phyloP scores from a whole-genome alignment of 345 rosid species.

The Salix viminalis region DNA sequence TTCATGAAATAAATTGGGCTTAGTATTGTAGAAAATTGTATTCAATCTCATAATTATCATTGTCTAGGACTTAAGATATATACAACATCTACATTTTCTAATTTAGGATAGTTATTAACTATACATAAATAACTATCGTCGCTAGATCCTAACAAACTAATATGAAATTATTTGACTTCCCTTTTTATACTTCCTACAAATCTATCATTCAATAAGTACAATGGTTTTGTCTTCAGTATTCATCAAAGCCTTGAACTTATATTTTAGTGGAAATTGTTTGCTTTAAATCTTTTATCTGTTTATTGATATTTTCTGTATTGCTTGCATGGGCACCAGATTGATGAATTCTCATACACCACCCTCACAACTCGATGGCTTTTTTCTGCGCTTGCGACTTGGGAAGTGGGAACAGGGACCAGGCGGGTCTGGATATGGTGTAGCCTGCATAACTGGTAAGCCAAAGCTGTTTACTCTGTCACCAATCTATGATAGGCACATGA shows the following conservation, averaged over 20 bases:
- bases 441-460: slow-evolving; percentile 59
- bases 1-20: too few species aligned
- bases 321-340: slow-evolving; percentile 44
- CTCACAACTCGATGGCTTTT: slow-evolving; percentile 62
- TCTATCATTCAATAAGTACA: too few species aligned
- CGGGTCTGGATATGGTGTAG: slow-evolving; percentile 72
- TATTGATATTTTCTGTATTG: background rate
- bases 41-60: too few species aligned
- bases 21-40: too few species aligned
- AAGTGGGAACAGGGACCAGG: slow-evolving; percentile 71
- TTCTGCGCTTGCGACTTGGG: slow-evolving; percentile 73
- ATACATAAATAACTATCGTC: too few species aligned
- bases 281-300: background rate
- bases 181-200: too few species aligned
- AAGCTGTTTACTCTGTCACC: background rate
- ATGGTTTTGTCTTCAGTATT: background rate
- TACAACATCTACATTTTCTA: too few species aligned
- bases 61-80: too few species aligned
- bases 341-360: slow-evolving; percentile 42
- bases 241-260: background rate
- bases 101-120: too few species aligned
- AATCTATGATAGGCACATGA: background rate
- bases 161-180: too few species aligned
- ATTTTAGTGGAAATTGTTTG: background rate
- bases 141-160: too few species aligned